A percentile compares a stretch with the other conserved stretches of the same genome.
Evolutionary conservation across 306 rosid genomes (phyloP).

Genomic region (Echinosophora koreensis): DNA sequence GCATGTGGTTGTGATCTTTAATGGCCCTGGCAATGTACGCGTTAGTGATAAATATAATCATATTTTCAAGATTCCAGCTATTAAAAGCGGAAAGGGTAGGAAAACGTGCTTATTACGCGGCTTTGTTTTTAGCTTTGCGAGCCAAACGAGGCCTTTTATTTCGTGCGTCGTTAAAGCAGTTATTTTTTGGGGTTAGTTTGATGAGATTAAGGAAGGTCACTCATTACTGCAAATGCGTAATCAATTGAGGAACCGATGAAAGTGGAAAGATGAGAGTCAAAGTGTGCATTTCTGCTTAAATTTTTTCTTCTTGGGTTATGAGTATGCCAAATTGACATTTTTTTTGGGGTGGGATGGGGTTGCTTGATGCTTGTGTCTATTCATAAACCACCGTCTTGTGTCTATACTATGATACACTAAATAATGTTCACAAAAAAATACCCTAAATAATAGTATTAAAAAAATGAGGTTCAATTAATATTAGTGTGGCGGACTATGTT

Average conservation of each 20-base stretch:
- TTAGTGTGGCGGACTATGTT: too few species aligned
- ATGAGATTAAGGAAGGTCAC: background rate
- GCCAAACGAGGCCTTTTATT: slow-evolving; percentile 37
- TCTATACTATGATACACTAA: too few species aligned
- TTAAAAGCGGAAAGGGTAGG: slow-evolving; percentile 35
- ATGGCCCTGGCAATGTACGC: slow-evolving; percentile 48
- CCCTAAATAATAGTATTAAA: too few species aligned
- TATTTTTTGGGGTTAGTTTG: slow-evolving; percentile 29
- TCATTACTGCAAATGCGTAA: background rate
- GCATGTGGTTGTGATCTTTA: slow-evolving; percentile 62
- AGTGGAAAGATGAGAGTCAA: slow-evolving; percentile 16
- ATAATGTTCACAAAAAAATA: too few species aligned
- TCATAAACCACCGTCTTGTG: background rate
- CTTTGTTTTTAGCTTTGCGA: slow-evolving; percentile 31
- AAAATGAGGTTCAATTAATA: too few species aligned
- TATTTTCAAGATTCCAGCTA: slow-evolving; percentile 29
- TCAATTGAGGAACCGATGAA: background rate
- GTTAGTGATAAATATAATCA: slow-evolving; percentile 32
- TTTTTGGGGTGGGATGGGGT: background rate
- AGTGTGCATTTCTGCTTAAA: background rate
- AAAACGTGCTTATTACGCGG: slow-evolving; percentile 53
- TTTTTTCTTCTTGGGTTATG: background rate
- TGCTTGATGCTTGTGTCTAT: background rate
- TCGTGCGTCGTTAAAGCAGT: slow-evolving; percentile 39
- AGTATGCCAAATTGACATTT: background rate